Percentiles rank a stretch among this genome's conserved stretches.
These are phyloP conservation scores for Ogataea ramenticola DNA, from an alignment of 805 yeast genomes.

Conservation along the genomic window DNA sequence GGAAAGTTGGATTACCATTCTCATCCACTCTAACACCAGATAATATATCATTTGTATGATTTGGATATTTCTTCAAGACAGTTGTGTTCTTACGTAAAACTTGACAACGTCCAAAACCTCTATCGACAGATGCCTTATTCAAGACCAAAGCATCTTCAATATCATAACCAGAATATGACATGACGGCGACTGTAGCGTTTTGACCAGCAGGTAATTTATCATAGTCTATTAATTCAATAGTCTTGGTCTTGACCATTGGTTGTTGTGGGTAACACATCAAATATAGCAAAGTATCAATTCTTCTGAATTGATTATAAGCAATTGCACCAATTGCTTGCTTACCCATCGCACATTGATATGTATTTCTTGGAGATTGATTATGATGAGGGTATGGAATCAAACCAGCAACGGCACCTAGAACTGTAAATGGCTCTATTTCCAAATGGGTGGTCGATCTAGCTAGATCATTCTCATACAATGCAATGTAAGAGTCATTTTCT, in stretches of 20 bases:
- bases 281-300: slow-evolving; percentile 90
- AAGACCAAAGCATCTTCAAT: slow-evolving; percentile 97
- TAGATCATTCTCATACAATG: slow-evolving; percentile 71
- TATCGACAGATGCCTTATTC: slow-evolving; percentile 86
- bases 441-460: slow-evolving; percentile 65
- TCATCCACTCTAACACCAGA: slow-evolving; percentile 89
- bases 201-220: slow-evolving; percentile 98
- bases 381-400: slow-evolving; percentile 90
- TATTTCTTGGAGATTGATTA: slow-evolving; percentile 87
- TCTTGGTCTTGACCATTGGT: slow-evolving; percentile 97
- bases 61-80: slow-evolving; percentile 83
- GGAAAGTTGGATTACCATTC: slow-evolving; percentile 72
- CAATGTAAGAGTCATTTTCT: slow-evolving; percentile 90
- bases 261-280: slow-evolving; percentile 99
- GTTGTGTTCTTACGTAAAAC: slow-evolving; percentile 89
- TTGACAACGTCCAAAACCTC: slow-evolving; percentile 98
- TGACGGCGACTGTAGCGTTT: slow-evolving; percentile 97
- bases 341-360: slow-evolving; percentile 96
- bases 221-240: slow-evolving; percentile 90
- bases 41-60: slow-evolving; percentile 85
- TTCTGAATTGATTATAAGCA: slow-evolving; percentile 91
- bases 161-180: slow-evolving; percentile 99
- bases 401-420: slow-evolving; percentile 89
- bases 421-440: slow-evolving; percentile 93
- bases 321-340: slow-evolving; percentile 99